Base-by-base conservation (phyloP, 805 yeast genomes). In the Pichia thaimueangensis region DNA sequence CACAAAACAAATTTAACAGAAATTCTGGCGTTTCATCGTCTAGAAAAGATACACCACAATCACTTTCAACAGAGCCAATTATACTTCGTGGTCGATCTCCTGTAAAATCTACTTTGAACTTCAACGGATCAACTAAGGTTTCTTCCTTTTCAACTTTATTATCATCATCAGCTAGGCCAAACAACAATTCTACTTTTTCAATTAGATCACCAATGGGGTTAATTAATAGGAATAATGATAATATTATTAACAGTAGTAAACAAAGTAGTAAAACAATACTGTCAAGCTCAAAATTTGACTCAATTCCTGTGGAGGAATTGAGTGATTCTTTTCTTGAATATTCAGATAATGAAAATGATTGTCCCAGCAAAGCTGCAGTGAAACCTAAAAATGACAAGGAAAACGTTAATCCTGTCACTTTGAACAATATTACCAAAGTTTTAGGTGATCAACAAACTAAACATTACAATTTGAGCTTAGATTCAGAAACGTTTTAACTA, bases 291-390 rank as follows among this genome's bases (percentile, higher is more conserved):
- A 31, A 51, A 42, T 13, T 22, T 19, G 39, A 29, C n/a, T 23
- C 34, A 28, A 22, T 37, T 16, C 41, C 48, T 25, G 54, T 57
- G 41, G 59, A 56, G 32, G 61, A 57, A 35, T 41, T 57, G 28
- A 57, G 57, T 35, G 61, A 57, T 39, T 57, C 60, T 5, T 47
- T 56, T 51, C 29, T 44, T 17, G 47, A 44, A 24, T 39, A 45
- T 39, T 45, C 48, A 16, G 51, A 48, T 23, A 33, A 36, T 30
- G 56, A 40, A 23, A 30, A 31, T 9, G 23, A n/a, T 15, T n/a
- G n/a, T n/a, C n/a, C n/a, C n/a, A n/a, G n/a, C n/a, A 30, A 32
- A 6, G 10, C 8, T 19, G 11, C 16, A 6, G 15, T 23, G 23
- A 28, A 27, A 10, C 23, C n/a, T 30, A 33, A 33, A 30, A 34